These are phyloP conservation scores for Favolaschia claudopus DNA, from an alignment of 768 basidiomycete genomes.

Conservation along the genomic window DNA sequence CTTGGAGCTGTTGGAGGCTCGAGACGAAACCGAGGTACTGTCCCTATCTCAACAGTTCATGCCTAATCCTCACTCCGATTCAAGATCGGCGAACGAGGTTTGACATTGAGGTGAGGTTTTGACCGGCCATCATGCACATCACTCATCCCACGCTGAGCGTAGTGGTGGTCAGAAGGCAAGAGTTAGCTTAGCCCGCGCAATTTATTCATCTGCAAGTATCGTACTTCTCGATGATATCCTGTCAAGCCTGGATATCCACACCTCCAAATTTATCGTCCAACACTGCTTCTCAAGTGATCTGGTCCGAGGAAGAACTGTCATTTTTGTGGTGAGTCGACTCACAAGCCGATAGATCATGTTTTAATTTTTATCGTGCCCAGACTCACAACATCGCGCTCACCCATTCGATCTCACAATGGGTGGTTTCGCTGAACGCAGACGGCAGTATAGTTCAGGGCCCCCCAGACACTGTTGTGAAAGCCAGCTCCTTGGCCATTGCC, in stretches of 20 bases:
- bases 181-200: constrained; percentile 60
- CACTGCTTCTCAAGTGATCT: constrained; percentile 52
- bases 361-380: constrained; percentile 29
- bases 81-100: constrained; percentile 55
- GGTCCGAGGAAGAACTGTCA: constrained; percentile 49
- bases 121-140: neutral
- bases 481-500: neutral
- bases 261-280: constrained; percentile 57
- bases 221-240: constrained; percentile 66
- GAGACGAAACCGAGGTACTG: constrained; percentile 53
- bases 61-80: neutral
- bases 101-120: constrained; percentile 45
- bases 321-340: constrained; percentile 44
- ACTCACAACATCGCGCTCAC: constrained; percentile 55
- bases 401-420: constrained; percentile 48
- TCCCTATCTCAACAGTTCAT: neutral
- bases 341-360: neutral
- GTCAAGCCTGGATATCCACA: constrained; percentile 59
- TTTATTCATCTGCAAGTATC: constrained; percentile 62
- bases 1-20: constrained; percentile 53
- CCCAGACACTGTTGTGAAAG: constrained; percentile 42
- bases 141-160: neutral
- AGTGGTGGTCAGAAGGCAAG: constrained; percentile 65
- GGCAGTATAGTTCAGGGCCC: constrained; percentile 52
- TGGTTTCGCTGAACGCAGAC: constrained; percentile 49